Base-by-base conservation (phyloP, 495 filamentous ascomycete species). In the Aspergillus mulundensis region DNA sequence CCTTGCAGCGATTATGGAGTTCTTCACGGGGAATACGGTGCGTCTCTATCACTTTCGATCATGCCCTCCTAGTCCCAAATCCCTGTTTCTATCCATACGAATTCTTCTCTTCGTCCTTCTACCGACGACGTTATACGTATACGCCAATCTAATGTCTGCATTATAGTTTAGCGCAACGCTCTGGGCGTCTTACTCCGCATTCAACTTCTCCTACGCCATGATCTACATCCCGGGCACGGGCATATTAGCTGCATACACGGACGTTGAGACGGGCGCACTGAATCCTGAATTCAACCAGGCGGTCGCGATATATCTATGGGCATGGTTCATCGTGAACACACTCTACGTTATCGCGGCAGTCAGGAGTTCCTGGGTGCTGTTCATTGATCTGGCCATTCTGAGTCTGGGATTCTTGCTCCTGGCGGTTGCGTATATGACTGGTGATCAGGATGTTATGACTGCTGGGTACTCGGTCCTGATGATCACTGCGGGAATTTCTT, bases 191-290 rank as follows among this genome's bases (percentile, higher is more conserved):
- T 48, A 48, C 15, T 25, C 45, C n/a, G 45, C 45, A 0, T 48
- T 48, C 28, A 48, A 48, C 45, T 48, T 48, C 45, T 48, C 45
- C 24, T 48, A 48, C 25, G 45, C 45, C 14, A 48, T 48, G 45
- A 48, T 48, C 24, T 48, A 34, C 23, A 25, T 48, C 28, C 25
- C 45, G 5, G 45, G 45, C 15, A 48, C 45, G 7, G 25, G 45
- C 0, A 48, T 48, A 0, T 4, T 48, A 14, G 45, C 45, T 15
- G 25, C 45, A 18, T 48, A 48, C 25, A 48, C 45, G 18, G 45
- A 48, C n/a, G 14, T n/a, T 12, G 45, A 36, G 12, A 48, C 45
- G 10, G 45, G 45, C 7, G 45, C n/a, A 3, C 45, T 48, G 6
- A 14, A n/a, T 10, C 21, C 21, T 6, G 45, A 48, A 25, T 48